A percentile compares a stretch with the other conserved stretches of the same genome.
Evolutionary conservation across 2,329 filamentous ascomycete species (phyloP).

Genomic region (Calycina herbarum): DNA sequence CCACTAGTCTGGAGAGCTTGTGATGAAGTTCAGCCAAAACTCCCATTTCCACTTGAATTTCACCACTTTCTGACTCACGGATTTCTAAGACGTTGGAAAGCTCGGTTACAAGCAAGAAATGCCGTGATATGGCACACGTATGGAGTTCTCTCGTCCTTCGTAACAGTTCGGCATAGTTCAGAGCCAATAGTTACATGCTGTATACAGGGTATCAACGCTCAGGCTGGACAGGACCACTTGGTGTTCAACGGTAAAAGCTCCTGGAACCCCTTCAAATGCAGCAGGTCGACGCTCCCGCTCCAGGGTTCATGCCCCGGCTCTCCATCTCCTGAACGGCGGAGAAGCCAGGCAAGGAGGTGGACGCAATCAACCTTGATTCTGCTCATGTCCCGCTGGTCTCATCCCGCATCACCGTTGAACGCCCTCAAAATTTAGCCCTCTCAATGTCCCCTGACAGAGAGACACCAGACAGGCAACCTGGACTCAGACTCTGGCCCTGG

Average conservation of each 20-base stretch:
- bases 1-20: not conserved
- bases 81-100: not conserved
- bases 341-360: not conserved
- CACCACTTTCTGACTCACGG: slow-evolving; percentile 3
- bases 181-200: slow-evolving; percentile 3
- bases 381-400: slow-evolving; percentile 10
- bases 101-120: slow-evolving; percentile 1
- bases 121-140: slow-evolving; percentile 2
- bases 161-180: not conserved
- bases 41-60: not conserved
- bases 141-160: not conserved
- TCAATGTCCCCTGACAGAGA: slow-evolving; percentile 1
- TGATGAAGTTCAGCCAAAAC: slow-evolving; percentile 2
- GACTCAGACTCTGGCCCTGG: not conserved
- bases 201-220: not conserved
- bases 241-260: slow-evolving; percentile 2
- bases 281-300: not conserved
- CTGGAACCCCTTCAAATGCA: not conserved
- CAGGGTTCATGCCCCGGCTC: not conserved
- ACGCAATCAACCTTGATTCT: slow-evolving; percentile 14
- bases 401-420: slow-evolving; percentile 10
- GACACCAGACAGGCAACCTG: slow-evolving; percentile 1
- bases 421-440: not conserved
- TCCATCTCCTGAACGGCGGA: not conserved
- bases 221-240: slow-evolving; percentile 2